Percentiles rank a stretch among this genome's conserved stretches.
phyloP scores from a whole-genome alignment of 805 yeast genomes.

The Zygoascus flipseniorum region DNA sequence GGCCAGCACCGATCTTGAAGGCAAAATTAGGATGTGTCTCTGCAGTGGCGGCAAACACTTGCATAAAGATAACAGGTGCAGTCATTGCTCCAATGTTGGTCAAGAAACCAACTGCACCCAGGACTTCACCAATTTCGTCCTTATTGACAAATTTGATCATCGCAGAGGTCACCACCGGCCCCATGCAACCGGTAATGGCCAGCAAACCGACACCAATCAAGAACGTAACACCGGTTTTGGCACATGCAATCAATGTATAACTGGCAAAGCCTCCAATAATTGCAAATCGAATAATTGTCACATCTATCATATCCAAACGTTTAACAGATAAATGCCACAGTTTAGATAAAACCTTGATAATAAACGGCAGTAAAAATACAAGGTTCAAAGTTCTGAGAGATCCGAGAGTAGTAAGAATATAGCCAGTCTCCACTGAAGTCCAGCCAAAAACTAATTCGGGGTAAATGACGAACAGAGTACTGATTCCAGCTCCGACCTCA shows the following conservation, averaged over 20 bases:
- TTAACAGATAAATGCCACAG: constrained; percentile 2
- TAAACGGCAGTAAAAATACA: constrained; percentile 18
- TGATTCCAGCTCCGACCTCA: constrained; percentile 11
- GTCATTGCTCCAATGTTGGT: constrained; percentile 10
- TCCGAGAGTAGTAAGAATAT: constrained; percentile 22
- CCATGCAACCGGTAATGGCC: neutral
- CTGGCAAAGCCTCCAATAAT: neutral
- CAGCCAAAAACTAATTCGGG: constrained; percentile 24
- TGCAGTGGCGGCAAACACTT: constrained; percentile 15
- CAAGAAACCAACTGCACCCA: neutral
- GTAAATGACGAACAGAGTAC: constrained; percentile 20
- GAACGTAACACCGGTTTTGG: constrained; percentile 1
- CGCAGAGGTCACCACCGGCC: neutral
- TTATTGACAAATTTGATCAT: neutral
- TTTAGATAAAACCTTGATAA: constrained; percentile 8
- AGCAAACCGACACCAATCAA: neutral
- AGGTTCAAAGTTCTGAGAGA: constrained; percentile 18
- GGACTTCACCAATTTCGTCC: constrained; percentile 2
- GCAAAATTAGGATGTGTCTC: constrained; percentile 14
- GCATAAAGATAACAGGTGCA: constrained; percentile 12
- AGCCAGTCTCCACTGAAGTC: constrained; percentile 27
- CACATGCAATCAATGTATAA: neutral
- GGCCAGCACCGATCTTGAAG: constrained; percentile 14
- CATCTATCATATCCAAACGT: constrained; percentile 3
- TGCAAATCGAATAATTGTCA: constrained; percentile 3